Percentiles rank a stretch among this genome's conserved stretches.
phyloP scores from a whole-genome alignment of 192 early-diverging fungal species.

The Rhizophlyctis rosea region DNA sequence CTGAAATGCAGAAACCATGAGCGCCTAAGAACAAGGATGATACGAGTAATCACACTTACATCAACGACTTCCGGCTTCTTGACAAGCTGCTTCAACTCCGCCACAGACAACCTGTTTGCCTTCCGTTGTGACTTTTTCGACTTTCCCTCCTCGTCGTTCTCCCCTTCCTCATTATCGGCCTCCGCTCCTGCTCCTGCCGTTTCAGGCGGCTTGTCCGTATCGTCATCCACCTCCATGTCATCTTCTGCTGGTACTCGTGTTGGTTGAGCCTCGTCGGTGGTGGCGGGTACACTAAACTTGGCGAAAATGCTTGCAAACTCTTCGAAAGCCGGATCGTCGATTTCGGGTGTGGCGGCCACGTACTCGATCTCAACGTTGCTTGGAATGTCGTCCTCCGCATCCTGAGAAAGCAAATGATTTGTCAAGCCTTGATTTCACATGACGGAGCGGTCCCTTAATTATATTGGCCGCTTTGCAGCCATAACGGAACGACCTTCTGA shows the following conservation, averaged over 20 bases:
- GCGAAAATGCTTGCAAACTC: constrained; percentile 45
- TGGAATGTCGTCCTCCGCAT: neutral
- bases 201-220: no score
- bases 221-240: constrained; percentile 9
- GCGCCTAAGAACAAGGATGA: no score
- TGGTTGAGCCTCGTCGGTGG: neutral
- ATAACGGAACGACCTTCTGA: no score
- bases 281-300: constrained; percentile 26
- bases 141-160: constrained; percentile 28
- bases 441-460: neutral
- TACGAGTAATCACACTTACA: constrained; percentile 41
- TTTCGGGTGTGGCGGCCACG: constrained; percentile 31
- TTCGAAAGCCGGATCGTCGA: constrained; percentile 25
- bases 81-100: constrained; percentile 89
- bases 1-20: constrained; percentile 25
- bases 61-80: constrained; percentile 94
- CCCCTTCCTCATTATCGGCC: constrained; percentile 19
- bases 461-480: neutral
- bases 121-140: constrained; percentile 51
- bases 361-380: constrained; percentile 46
- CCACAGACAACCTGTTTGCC: constrained; percentile 68
- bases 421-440: no score
- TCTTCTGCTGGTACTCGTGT: neutral
- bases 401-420: neutral
- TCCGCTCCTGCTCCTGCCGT: no score